Evolutionary conservation across 768 basidiomycete genomes (phyloP), one percentile per base, ranked within the genome.

Genomic region (Lentinula raphanica): DNA sequence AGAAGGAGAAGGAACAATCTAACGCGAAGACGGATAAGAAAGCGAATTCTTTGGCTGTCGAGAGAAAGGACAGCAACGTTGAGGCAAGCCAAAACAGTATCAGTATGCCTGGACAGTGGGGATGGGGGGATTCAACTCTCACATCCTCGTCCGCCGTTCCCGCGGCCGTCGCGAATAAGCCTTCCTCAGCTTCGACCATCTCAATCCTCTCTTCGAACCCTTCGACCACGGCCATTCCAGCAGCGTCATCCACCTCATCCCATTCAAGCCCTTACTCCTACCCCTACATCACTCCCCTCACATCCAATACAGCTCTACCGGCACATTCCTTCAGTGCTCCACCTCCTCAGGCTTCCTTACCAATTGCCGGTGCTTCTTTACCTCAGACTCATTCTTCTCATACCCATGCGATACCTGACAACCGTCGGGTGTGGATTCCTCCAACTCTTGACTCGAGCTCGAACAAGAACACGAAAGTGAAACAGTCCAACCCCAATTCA

Each of bases 391-490:
- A 44, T 8, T 19, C 50, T 35, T 32, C 50, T 12, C 50, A 55
- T 4, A 11, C 39, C 23, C 45, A 46, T 13, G 17, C 44, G 11
- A 19, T 57, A 13, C 56, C 56, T 19, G 56, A 57, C 35, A 49
- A 57, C 25, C 44, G 56, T 38, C 56, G 56, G 48, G 46, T 46
- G 12, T 57, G 56, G 56, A 3, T 57, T 12, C 56, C 56, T 35
- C 56, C 56, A 11, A 35, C 50, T 21, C 17, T 51, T 9, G 51
- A 53, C 21, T 19, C 51, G 38, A 53, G 40, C 51, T 13, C 13
- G 32, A 53, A 31, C 25, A 53, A 39, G n/a, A 23, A 36, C 21
- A 27, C 9, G 19, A 45, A 49, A 23, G 45, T 17, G 17, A 57
- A 49, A 49, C 44, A 45, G 7, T 2, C 39, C 13, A 48, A 8